Conservation (phyloP, 805 yeast genomes). For the Ogataea neopini region DNA sequence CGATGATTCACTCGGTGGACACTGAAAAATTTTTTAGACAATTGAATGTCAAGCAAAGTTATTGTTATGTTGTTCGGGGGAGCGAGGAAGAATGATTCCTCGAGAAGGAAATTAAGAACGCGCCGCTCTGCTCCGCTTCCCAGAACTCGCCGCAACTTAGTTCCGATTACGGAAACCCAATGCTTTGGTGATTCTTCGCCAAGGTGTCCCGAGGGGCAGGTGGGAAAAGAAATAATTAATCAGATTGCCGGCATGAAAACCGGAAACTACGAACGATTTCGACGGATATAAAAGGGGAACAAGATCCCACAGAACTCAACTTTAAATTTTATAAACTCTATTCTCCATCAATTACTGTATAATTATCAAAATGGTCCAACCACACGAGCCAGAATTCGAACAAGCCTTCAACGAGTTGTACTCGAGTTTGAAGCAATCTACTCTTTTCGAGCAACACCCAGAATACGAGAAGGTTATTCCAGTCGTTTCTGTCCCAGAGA, state of each 20-base stretch:
- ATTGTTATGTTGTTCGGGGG: constrained; percentile 3
- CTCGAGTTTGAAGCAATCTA: constrained; percentile 86
- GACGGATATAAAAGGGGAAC: constrained; percentile 1
- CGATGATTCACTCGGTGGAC: constrained; percentile 2
- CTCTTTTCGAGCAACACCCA: constrained; percentile 86
- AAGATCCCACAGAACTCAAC: constrained; percentile 2
- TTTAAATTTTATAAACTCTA: no score
- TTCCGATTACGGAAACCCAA: constrained; percentile 12
- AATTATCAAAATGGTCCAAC: constrained; percentile 59
- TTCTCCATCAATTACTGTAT: not conserved
- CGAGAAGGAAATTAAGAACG: constrained; percentile 3
- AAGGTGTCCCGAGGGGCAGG: not conserved
- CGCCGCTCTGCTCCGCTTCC: constrained; percentile 6
- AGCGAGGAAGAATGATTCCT: constrained; percentile 1
- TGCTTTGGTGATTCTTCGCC: not conserved
- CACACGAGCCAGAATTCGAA: constrained; percentile 97
- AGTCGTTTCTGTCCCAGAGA: constrained; percentile 92
- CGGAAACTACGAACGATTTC: not conserved
- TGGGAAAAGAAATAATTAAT: not conserved
- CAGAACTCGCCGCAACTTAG: constrained; percentile 1
- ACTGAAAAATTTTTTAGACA: not conserved
- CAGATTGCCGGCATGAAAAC: not conserved
- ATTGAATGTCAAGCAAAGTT: not conserved
- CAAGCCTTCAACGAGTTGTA: constrained; percentile 96
- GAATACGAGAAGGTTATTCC: constrained; percentile 85